Percentiles rank a stretch among this genome's conserved stretches.
These are phyloP conservation scores for Claviceps sp. DNA, from an alignment of 2,329 filamentous ascomycete genomes.

Conservation along the genomic window DNA sequence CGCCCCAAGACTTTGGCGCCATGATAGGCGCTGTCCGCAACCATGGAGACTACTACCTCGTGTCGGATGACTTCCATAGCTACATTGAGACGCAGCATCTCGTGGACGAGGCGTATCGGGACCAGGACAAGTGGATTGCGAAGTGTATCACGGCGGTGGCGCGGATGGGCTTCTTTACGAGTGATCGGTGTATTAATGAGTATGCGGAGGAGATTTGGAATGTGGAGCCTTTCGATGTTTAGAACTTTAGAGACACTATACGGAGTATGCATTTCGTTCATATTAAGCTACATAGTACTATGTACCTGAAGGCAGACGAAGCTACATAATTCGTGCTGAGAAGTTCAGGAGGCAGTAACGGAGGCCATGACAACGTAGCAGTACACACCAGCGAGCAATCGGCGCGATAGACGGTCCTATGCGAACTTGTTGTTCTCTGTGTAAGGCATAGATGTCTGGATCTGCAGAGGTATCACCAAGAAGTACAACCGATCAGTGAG, in stretches of 20 bases:
- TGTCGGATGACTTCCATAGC: constrained; percentile 92
- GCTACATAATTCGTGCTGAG: too few relatives aligned
- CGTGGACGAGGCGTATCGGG: constrained; percentile 82
- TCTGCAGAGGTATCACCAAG: too few relatives aligned
- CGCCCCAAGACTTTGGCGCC: constrained; percentile 63
- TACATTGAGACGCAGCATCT: constrained; percentile 85
- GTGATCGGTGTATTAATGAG: constrained; percentile 89
- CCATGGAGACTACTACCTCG: constrained; percentile 94
- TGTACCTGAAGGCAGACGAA: too few relatives aligned
- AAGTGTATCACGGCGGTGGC: constrained; percentile 83
- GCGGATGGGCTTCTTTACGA: constrained; percentile 95
- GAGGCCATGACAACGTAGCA: too few relatives aligned
- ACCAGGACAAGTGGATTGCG: constrained; percentile 83
- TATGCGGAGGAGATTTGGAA: constrained; percentile 98
- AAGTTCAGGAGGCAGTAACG: too few relatives aligned
- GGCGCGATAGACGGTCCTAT: too few relatives aligned
- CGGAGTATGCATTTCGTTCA: too few relatives aligned
- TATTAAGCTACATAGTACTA: too few relatives aligned
- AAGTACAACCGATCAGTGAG: too few relatives aligned
- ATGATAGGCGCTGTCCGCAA: constrained; percentile 76
- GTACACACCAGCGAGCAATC: too few relatives aligned
- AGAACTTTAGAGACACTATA: constrained; percentile 10
- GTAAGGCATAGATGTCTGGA: too few relatives aligned
- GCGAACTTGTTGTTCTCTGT: too few relatives aligned
- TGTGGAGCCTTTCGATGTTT: constrained; percentile 58